phyloP scores from a whole-genome alignment of 1,139 yeast species.

The Eremothecium coryli region DNA sequence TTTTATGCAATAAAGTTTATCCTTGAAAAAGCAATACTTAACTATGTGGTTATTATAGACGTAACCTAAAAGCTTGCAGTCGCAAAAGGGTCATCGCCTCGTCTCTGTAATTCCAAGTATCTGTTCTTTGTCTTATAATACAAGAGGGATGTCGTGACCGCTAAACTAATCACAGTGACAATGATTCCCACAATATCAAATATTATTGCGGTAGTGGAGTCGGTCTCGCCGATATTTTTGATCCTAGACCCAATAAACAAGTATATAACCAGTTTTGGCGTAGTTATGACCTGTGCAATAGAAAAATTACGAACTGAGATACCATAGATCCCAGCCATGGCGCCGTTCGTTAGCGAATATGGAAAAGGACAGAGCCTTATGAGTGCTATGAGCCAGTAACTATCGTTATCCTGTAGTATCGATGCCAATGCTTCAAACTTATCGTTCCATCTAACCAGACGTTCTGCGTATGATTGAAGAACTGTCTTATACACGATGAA shows the following conservation, averaged over 20 bases:
- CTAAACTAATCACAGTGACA: conserved; percentile 49
- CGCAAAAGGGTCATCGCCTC: conserved; percentile 9
- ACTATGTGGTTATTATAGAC: too few species aligned
- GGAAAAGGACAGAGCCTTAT: conserved; percentile 87
- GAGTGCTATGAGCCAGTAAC: conserved; percentile 57
- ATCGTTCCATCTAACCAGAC: conserved; percentile 43
- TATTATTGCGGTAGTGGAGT: conserved; percentile 43
- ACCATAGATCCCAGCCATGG: conserved; percentile 77
- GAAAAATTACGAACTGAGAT: conserved; percentile 53
- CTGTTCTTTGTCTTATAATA: conserved; percentile 45
- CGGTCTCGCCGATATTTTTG: conserved; percentile 57
- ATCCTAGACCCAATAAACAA: conserved; percentile 73
- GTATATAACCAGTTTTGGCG: conserved; percentile 74
- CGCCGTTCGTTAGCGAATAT: conserved; percentile 86
- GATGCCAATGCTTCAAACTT: conserved; percentile 68
- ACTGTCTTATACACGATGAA: conserved; percentile 59
- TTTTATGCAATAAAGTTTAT: too few species aligned
- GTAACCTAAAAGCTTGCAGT: conserved; percentile 1
- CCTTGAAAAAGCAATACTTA: too few species aligned
- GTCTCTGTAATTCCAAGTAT: conserved; percentile 25
- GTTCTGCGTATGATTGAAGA: conserved; percentile 49
- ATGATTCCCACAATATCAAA: conserved; percentile 57
- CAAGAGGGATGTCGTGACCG: conserved; percentile 59
- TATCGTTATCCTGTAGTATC: conserved; percentile 60
- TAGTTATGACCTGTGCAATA: conserved; percentile 61